phyloP scores from a whole-genome alignment of 192 early-diverging fungal species.

The Spizellomyces punctatus region DNA sequence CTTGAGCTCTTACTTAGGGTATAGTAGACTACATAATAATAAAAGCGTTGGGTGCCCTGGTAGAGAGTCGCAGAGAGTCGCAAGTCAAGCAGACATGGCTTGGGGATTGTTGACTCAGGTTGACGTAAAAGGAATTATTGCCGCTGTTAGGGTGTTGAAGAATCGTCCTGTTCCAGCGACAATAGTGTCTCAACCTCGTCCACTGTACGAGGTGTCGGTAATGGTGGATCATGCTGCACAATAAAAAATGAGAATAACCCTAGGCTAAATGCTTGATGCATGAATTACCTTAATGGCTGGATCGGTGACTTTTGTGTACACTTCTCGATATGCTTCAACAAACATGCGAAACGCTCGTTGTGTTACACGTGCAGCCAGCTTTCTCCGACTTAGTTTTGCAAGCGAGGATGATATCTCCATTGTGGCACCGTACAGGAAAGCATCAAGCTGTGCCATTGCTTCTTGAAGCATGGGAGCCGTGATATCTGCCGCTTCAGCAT shows the following conservation, averaged over 20 bases:
- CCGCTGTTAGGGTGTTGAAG: too few species aligned
- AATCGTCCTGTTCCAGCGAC: constrained; percentile 29
- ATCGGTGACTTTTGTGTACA: constrained; percentile 60
- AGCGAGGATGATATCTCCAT: constrained; percentile 60
- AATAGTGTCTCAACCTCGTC: constrained; percentile 74
- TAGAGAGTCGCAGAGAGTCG: too few species aligned
- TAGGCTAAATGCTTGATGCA: too few species aligned
- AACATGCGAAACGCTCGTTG: constrained; percentile 58
- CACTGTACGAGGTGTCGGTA: constrained; percentile 64
- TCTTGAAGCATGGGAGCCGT: constrained; percentile 52
- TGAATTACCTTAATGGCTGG: constrained; percentile 47
- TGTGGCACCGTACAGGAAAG: constrained; percentile 62
- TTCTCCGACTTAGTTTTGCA: constrained; percentile 34
- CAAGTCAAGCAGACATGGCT: too few species aligned
- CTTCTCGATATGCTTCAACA: constrained; percentile 59
- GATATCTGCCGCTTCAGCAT: constrained; percentile 50
- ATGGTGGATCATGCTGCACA: constrained; percentile 48
- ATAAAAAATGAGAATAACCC: not conserved
- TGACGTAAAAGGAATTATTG: too few species aligned
- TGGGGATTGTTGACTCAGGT: too few species aligned
- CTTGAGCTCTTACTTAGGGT: too few species aligned
- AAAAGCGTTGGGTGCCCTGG: too few species aligned
- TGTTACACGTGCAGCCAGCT: constrained; percentile 43
- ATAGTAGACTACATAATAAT: too few species aligned
- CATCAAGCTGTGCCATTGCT: constrained; percentile 65